Conservation (phyloP, 129 eudicot genomes). For the Lactuca saligna region DNA sequence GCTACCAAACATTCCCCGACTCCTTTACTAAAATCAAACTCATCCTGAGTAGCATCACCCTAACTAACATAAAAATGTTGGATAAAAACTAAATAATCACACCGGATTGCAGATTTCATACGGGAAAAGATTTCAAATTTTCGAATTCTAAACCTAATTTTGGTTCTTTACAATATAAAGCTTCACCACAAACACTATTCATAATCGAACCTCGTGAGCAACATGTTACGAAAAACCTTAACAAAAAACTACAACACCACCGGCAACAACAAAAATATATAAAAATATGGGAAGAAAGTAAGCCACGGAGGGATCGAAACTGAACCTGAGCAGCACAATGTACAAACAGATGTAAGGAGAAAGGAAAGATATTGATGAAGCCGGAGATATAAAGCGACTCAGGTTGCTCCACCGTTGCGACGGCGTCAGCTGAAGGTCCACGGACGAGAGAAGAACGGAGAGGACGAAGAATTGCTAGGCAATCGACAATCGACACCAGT, state of each 20-base stretch:
- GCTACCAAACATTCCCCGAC: not conserved
- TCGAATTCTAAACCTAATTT: slow-evolving; percentile 20
- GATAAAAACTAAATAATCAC: not conserved
- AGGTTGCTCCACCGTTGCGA: not conserved
- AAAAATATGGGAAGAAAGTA: not conserved
- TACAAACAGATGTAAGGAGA: slow-evolving; percentile 1
- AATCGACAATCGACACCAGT: slow-evolving; percentile 1
- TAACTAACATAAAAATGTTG: not conserved
- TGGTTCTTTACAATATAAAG: not conserved
- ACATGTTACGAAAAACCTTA: not conserved
- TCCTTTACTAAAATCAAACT: not conserved
- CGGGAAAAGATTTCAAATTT: not conserved
- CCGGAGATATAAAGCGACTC: slow-evolving; percentile 6
- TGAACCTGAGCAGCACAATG: slow-evolving; percentile 14
- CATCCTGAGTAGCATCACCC: not conserved
- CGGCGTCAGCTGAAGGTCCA: slow-evolving; percentile 5
- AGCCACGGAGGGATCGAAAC: not conserved
- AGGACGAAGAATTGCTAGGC: not conserved
- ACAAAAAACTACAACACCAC: not conserved
- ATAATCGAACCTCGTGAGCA: not conserved
- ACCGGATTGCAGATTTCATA: not conserved
- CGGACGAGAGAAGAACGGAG: slow-evolving; percentile 13
- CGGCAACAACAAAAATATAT: not conserved
- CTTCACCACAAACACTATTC: not conserved
- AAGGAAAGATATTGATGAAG: not conserved